phyloP scores from a whole-genome alignment of 345 rosid species.

The Raphanus raphanistrum region DNA sequence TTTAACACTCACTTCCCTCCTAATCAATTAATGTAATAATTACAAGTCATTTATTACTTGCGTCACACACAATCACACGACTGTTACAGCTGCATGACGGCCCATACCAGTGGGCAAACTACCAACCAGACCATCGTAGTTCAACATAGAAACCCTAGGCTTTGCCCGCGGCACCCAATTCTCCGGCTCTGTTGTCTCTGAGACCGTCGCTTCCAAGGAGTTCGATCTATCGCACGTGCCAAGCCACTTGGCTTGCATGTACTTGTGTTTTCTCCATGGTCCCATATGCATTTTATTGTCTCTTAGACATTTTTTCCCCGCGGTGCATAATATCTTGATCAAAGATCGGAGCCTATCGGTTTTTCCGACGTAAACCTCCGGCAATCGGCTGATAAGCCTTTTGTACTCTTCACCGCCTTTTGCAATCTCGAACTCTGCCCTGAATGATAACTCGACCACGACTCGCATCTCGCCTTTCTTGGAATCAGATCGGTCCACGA shows the following conservation, averaged over 20 bases:
- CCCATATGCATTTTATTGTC: conserved; percentile 85
- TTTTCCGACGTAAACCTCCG: conserved; percentile 75
- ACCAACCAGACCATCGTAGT: conserved; percentile 49
- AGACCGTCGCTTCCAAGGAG: conserved; percentile 25
- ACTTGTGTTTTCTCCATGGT: conserved; percentile 90
- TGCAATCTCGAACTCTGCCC: conserved; percentile 81
- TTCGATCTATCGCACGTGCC: conserved; percentile 51
- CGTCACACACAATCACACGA: conserved; percentile 43
- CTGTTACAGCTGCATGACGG: conserved; percentile 47
- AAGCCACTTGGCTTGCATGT: conserved; percentile 89
- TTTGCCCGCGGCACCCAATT: conserved; percentile 39
- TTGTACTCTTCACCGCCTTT: conserved; percentile 71
- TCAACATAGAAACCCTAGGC: conserved; percentile 73
- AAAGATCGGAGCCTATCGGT: conserved; percentile 62
- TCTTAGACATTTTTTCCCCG: conserved; percentile 72
- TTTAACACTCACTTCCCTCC: not conserved
- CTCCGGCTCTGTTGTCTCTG: conserved; percentile 37
- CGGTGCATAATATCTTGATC: conserved; percentile 68
- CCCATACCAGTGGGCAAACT: conserved; percentile 31
- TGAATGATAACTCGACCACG: conserved; percentile 68
- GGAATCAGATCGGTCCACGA: conserved; percentile 50
- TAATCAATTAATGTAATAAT: conserved; percentile 1
- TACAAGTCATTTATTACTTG: conserved; percentile 14
- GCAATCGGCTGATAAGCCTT: conserved; percentile 45
- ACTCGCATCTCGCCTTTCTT: conserved; percentile 59